Evolutionary conservation across 306 rosid genomes (phyloP), one percentile per base, ranked within the genome.

Genomic region (Mimosa bimucronata): DNA sequence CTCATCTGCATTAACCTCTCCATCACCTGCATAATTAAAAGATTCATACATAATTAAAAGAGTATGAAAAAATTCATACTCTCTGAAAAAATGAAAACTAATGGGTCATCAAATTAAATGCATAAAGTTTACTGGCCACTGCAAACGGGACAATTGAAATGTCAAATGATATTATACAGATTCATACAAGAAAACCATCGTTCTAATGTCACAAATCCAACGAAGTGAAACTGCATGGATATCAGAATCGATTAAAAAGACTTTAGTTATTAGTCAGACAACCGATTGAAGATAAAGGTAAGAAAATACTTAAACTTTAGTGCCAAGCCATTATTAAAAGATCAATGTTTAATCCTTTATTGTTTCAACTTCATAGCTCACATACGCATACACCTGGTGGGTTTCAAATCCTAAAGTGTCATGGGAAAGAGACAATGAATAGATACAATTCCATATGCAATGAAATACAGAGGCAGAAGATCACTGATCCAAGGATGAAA

Each of bases 1-100:
- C 86, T 85, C 91, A 0, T 88, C 89, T 5, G 55, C 45, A 30
- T 25, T 78, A n/a, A 88, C 84, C 79, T 85, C 89, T 64, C 91
- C 91, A 75, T 88, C 91, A 50, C 9, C 91, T 88, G 84, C 81
- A 64, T 18, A 46, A 50, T 72, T 69, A 11, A 42, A 69, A 42
- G 12, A 18, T n/a, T n/a, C n/a, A n/a, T n/a, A n/a, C n/a, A n/a
- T 15, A 42, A 21, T 52, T 11, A 46, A 14, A 28, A 45, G 5
- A 13, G 21, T n/a, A n/a, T 1, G 30, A 41, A 23, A 21, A 69
- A 2, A 69, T 21, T 23, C 30, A 25, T 26, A 42, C 38, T 26
- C 7, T 9, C 15, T 25, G 3, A 25, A 26, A 11, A 64, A 68
- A 12, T 40, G n/a, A 68, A 68, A 21, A 68, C n/a, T 23, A n/a